These are phyloP conservation scores for Sclerotinia spermophila DNA, from an alignment of 2,329 filamentous ascomycete genomes.

Conservation along the genomic window DNA sequence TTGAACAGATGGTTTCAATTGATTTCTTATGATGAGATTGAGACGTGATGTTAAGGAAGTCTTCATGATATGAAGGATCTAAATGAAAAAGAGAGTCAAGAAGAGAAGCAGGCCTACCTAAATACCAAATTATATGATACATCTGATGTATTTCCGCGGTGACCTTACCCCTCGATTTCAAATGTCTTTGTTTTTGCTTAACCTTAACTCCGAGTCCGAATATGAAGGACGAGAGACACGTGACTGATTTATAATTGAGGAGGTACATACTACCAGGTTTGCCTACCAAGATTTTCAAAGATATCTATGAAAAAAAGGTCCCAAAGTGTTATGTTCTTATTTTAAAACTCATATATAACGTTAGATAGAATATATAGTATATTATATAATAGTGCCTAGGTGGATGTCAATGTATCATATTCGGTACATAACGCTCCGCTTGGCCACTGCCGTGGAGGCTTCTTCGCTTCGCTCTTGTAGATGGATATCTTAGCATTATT, in stretches of 20 bases:
- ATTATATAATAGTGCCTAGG: too few relatives aligned
- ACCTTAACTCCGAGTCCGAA: slow-evolving; percentile 1
- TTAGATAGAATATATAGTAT: too few relatives aligned
- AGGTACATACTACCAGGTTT: too few relatives aligned
- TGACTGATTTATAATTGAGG: not conserved
- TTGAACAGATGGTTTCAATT: not conserved
- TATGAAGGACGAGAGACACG: not conserved
- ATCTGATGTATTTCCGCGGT: not conserved
- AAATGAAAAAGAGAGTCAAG: not conserved
- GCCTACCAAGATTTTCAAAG: not conserved
- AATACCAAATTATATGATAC: not conserved
- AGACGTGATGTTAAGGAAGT: not conserved
- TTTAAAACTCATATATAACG: too few relatives aligned
- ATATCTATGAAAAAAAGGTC: too few relatives aligned
- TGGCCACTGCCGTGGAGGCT: not conserved
- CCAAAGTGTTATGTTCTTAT: too few relatives aligned
- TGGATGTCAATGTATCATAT: not conserved
- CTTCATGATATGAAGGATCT: not conserved
- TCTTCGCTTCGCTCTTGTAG: not conserved
- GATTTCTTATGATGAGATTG: slow-evolving; percentile 3
- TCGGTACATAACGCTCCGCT: not conserved
- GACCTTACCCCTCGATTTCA: not conserved
- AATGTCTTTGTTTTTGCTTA: not conserved
- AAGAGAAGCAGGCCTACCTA: not conserved
- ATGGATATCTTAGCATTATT: too few relatives aligned